These are phyloP conservation scores for Oldenlandia corymbosa DNA, from an alignment of 257 asterid genomes.

Conservation along the genomic window DNA sequence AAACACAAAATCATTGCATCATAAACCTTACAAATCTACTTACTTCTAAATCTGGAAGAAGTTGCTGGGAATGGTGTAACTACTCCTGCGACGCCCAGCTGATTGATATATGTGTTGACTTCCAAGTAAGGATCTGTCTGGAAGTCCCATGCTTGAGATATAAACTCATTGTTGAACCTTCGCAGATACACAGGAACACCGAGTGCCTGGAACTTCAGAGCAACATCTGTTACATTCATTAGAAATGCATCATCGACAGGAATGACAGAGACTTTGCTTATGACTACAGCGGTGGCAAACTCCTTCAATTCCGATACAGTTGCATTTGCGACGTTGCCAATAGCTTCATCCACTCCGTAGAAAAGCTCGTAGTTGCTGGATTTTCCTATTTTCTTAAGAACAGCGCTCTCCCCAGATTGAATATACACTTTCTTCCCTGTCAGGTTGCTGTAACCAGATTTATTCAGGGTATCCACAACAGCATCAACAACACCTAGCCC, in stretches of 20 bases:
- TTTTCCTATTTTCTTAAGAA: conserved; percentile 39
- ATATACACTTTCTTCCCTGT: conserved; percentile 56
- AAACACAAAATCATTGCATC: too few species aligned
- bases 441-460: conserved; percentile 44
- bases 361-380: conserved; percentile 55
- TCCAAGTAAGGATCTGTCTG: conserved; percentile 69
- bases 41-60: conserved; percentile 68
- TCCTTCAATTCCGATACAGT: conserved; percentile 52
- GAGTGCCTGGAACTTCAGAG: conserved; percentile 45
- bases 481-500: conserved; percentile 63
- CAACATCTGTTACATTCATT: conserved; percentile 38
- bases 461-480: conserved; percentile 48
- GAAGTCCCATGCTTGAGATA: conserved; percentile 87
- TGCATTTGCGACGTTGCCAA: conserved; percentile 52
- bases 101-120: conserved; percentile 32
- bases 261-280: conserved; percentile 48
- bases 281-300: conserved; percentile 59
- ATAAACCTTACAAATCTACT: conserved; percentile 19
- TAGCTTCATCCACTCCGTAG: conserved; percentile 45
- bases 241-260: conserved; percentile 33
- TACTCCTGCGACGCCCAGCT: conserved; percentile 43
- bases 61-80: conserved; percentile 70
- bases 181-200: conserved; percentile 53
- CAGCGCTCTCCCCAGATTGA: conserved; percentile 59
- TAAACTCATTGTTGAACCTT: conserved; percentile 61